Percentiles rank a stretch among this genome's conserved stretches.
phyloP scores from a whole-genome alignment of 805 yeast genomes.

The Tetrapisispora iriomotensis region DNA sequence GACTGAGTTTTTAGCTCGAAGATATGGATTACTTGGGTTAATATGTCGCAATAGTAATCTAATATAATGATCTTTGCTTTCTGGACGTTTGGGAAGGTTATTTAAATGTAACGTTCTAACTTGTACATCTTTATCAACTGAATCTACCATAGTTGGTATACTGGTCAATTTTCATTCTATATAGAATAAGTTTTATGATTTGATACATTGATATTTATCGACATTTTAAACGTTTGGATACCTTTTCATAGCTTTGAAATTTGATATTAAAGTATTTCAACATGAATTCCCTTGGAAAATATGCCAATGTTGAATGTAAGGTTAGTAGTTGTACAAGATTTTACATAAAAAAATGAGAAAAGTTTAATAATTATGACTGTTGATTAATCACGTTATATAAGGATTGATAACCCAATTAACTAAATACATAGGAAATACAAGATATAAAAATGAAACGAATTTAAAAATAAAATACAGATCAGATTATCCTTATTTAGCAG shows the following conservation, averaged over 20 bases:
- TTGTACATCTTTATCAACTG: not conserved
- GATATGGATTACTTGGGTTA: slow-evolving; percentile 13
- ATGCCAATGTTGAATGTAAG: too few relatives aligned
- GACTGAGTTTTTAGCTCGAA: slow-evolving; percentile 1
- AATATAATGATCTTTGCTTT: slow-evolving; percentile 12
- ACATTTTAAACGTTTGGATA: too few relatives aligned
- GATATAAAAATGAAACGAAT: slow-evolving; percentile 12
- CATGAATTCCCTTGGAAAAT: too few relatives aligned
- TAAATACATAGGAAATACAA: slow-evolving; percentile 9
- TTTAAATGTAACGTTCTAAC: slow-evolving; percentile 12
- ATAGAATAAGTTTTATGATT: too few relatives aligned
- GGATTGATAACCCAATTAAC: slow-evolving; percentile 5
- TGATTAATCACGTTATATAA: slow-evolving; percentile 5
- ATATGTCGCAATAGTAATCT: slow-evolving; percentile 12
- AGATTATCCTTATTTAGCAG: slow-evolving; percentile 23
- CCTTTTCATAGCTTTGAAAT: too few relatives aligned
- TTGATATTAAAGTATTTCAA: too few relatives aligned
- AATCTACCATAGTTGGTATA: not conserved
- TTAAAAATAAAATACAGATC: slow-evolving; percentile 8
- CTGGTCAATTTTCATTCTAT: too few relatives aligned
- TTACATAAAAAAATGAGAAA: not conserved
- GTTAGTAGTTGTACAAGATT: too few relatives aligned
- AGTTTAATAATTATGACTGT: slow-evolving; percentile 2
- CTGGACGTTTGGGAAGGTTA: slow-evolving; percentile 21
- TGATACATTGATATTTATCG: too few relatives aligned